These are phyloP conservation scores for Lentinula raphanica DNA, from an alignment of 768 basidiomycete genomes.

Conservation along the genomic window DNA sequence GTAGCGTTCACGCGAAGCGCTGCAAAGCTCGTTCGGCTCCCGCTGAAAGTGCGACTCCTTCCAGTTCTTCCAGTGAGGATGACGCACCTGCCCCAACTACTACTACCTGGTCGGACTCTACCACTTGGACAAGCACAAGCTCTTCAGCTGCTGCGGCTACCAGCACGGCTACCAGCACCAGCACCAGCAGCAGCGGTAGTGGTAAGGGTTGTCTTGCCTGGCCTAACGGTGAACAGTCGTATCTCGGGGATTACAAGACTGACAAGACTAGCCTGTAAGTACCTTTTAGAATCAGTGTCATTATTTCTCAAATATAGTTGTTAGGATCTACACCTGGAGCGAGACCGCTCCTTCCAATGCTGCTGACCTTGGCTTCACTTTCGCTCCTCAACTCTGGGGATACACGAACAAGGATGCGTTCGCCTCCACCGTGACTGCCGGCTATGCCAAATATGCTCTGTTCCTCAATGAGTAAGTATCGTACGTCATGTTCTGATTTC, in stretches of 20 bases:
- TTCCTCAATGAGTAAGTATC: conserved; percentile 71
- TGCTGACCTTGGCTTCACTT: conserved; percentile 43
- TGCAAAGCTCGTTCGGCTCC: conserved; percentile 53
- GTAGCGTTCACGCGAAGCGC: conserved; percentile 35
- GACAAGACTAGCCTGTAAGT: conserved; percentile 38
- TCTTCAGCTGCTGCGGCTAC: conserved; percentile 10
- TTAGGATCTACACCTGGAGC: conserved; percentile 65
- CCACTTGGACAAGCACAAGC: conserved; percentile 10
- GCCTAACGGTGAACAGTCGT: conserved; percentile 48
- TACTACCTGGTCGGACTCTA: conserved; percentile 4
- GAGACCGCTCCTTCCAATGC: conserved; percentile 39
- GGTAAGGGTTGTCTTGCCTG: conserved; percentile 55
- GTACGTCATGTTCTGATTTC: neutral
- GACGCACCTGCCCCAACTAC: conserved; percentile 12
- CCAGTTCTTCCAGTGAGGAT: conserved; percentile 13
- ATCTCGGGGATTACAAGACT: conserved; percentile 49
- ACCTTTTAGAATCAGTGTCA: neutral
- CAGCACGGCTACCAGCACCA: neutral
- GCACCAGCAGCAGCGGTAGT: conserved; percentile 8
- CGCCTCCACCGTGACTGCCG: conserved; percentile 36
- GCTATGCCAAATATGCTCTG: conserved; percentile 47
- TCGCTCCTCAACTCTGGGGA: conserved; percentile 71
- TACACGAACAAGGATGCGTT: conserved; percentile 45
- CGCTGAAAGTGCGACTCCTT: conserved; percentile 13
- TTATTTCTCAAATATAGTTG: neutral